phyloP scores from a whole-genome alignment of 2,329 filamentous ascomycete species.

The Chrysoporthe deuterocubensis region DNA sequence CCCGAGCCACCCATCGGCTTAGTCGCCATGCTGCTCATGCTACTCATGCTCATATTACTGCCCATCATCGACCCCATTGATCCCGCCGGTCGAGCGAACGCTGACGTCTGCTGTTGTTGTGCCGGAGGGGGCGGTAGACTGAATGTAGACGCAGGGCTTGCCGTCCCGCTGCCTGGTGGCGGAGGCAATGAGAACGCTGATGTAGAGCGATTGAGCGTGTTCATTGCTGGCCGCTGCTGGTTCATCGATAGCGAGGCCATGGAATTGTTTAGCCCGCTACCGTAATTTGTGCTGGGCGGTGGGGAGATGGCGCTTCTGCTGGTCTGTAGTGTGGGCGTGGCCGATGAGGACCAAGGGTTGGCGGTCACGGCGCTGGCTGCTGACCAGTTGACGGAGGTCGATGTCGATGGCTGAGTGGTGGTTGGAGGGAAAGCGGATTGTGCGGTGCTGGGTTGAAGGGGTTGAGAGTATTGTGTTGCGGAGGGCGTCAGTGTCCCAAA shows the following conservation, averaged over 20 bases:
- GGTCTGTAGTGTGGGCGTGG: conserved; percentile 38
- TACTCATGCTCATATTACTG: conserved; percentile 32
- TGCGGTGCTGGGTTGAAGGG: conserved; percentile 51
- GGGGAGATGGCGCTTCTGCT: conserved; percentile 32
- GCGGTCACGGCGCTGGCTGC: conserved; percentile 42
- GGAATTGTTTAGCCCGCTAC: conserved; percentile 45
- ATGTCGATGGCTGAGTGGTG: conserved; percentile 28
- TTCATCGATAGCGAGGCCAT: conserved; percentile 56
- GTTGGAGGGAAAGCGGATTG: conserved; percentile 35
- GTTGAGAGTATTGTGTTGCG: conserved; percentile 66
- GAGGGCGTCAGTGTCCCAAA: conserved; percentile 62
- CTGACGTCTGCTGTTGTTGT: conserved; percentile 27
- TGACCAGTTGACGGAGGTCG: conserved; percentile 57
- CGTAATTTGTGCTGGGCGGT: conserved; percentile 40
- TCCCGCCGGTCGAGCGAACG: conserved; percentile 32
- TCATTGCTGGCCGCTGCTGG: conserved; percentile 43
- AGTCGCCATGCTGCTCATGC: conserved; percentile 32
- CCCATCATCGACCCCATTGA: conserved; percentile 28
- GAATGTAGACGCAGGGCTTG: conserved; percentile 45
- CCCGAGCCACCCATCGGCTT: conserved; percentile 30
- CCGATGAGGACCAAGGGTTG: conserved; percentile 55
- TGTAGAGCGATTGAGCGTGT: conserved; percentile 36
- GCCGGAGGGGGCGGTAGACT: conserved; percentile 40
- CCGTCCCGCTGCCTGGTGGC: conserved; percentile 46
- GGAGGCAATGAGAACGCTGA: conserved; percentile 64